Conservation (phyloP, 2,329 filamentous ascomycete species). For the Ophiostoma ips region DNA sequence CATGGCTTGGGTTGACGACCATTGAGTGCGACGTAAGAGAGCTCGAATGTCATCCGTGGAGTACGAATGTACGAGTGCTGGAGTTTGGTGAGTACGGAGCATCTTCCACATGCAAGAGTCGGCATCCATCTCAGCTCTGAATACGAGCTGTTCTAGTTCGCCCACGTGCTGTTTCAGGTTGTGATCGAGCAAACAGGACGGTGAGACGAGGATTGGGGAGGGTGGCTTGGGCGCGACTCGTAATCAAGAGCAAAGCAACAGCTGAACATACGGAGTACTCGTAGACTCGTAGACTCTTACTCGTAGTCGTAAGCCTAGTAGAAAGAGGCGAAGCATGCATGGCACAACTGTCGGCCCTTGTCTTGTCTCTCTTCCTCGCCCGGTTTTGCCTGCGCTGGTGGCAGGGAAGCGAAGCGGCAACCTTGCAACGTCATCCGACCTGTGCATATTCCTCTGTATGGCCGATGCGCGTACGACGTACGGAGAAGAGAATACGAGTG, state of each 20-base stretch:
- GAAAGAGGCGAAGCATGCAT: not conserved
- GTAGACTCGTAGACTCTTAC: too few species aligned
- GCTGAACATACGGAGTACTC: too few species aligned
- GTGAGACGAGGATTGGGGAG: not conserved
- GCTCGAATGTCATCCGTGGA: not conserved
- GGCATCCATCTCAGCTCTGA: not conserved
- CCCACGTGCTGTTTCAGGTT: not conserved
- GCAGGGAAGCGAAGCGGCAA: not conserved
- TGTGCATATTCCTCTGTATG: not conserved
- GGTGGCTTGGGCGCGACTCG: not conserved
- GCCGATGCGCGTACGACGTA: not conserved
- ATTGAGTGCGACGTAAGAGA: not conserved
- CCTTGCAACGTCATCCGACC: not conserved
- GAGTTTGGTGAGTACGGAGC: too few species aligned
- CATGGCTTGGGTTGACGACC: too few species aligned
- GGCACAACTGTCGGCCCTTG: not conserved
- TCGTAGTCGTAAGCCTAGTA: not conserved
- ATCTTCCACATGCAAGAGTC: not conserved
- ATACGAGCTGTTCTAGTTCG: not conserved
- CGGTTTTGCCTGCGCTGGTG: not conserved
- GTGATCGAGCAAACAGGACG: not conserved
- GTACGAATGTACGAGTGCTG: too few species aligned
- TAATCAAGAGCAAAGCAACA: not conserved
- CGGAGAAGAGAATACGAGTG: too few species aligned
- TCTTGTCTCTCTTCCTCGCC: not conserved